Percentiles rank a stretch among this genome's conserved stretches.
phyloP scores from a whole-genome alignment of 2,329 filamentous ascomycete species.

The Aureobasidium uvarum region DNA sequence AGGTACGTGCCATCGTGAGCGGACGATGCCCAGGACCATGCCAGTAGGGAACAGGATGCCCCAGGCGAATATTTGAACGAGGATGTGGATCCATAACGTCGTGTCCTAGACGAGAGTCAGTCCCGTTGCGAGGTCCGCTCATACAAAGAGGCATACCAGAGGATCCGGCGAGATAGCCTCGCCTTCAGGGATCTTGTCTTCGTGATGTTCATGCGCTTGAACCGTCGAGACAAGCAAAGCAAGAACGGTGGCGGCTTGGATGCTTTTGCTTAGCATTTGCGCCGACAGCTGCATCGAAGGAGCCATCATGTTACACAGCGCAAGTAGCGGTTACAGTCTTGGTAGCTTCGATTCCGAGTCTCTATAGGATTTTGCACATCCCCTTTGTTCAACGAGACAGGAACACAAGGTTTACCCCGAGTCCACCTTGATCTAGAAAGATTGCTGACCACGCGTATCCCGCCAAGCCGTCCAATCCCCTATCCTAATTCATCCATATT shows the following conservation, averaged over 20 bases:
- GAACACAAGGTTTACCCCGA: neutral
- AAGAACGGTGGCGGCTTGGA: conserved; percentile 11
- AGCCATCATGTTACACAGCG: neutral
- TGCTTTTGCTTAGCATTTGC: conserved; percentile 4
- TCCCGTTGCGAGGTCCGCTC: neutral
- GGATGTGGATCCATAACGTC: conserved; percentile 90
- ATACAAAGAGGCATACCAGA: conserved; percentile 54
- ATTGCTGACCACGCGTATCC: conserved; percentile 22
- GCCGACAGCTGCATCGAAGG: neutral
- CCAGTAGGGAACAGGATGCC: conserved; percentile 89
- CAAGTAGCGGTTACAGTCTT: neutral
- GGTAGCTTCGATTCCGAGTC: neutral
- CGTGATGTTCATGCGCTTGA: conserved; percentile 54
- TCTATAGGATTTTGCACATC: conserved; percentile 7
- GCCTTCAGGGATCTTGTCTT: conserved; percentile 64
- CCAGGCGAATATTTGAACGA: conserved; percentile 82
- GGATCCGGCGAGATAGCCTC: conserved; percentile 68
- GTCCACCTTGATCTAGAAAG: conserved; percentile 20
- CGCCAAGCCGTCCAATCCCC: conserved; percentile 7
- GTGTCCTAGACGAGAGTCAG: conserved; percentile 57
- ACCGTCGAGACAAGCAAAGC: conserved; percentile 28
- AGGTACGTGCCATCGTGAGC: conserved; percentile 92
- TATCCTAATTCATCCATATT: neutral
- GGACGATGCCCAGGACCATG: conserved; percentile 91
- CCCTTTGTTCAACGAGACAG: conserved; percentile 3